phyloP scores from a whole-genome alignment of 2,329 filamentous ascomycete genomes.

The Pestalotiopsis sp. region DNA sequence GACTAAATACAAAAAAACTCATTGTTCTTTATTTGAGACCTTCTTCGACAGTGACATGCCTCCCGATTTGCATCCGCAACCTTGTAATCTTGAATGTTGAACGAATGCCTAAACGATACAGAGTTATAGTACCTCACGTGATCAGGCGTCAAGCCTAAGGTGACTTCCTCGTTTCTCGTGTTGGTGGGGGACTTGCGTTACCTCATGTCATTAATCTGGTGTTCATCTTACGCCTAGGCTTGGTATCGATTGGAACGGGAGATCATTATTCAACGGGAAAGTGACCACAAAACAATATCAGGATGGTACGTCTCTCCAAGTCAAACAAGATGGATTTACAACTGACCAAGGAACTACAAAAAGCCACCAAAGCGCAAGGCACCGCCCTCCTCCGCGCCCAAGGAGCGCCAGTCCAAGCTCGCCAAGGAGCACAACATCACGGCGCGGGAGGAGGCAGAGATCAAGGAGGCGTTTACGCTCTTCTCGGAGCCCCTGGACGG shows the following conservation, averaged over 20 bases:
- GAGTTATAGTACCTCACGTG: constrained; percentile 4
- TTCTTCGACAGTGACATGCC: neutral
- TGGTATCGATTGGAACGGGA: too few relatives aligned
- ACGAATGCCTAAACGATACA: neutral
- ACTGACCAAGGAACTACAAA: neutral
- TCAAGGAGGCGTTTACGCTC: constrained; percentile 84
- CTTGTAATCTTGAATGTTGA: neutral
- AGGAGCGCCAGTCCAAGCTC: constrained; percentile 76
- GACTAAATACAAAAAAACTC: constrained; percentile 37
- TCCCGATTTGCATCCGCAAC: neutral
- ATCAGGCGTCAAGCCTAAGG: neutral
- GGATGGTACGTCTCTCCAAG: neutral
- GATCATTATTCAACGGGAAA: neutral
- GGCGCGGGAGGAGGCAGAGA: constrained; percentile 83
- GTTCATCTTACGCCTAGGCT: too few relatives aligned
- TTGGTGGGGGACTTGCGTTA: neutral
- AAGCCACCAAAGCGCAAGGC: constrained; percentile 59
- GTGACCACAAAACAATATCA: neutral
- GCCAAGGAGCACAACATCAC: constrained; percentile 89
- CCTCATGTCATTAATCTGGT: constrained; percentile 2
- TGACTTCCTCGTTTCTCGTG: neutral
- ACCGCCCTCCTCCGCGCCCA: constrained; percentile 31
- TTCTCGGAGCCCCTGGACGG: constrained; percentile 74
- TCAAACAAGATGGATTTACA: too few relatives aligned
- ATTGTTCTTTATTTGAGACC: constrained; percentile 17